Evolutionary conservation across 371 early-diverging fungal genomes (phyloP).

Genomic region (Mucor irregularis): DNA sequence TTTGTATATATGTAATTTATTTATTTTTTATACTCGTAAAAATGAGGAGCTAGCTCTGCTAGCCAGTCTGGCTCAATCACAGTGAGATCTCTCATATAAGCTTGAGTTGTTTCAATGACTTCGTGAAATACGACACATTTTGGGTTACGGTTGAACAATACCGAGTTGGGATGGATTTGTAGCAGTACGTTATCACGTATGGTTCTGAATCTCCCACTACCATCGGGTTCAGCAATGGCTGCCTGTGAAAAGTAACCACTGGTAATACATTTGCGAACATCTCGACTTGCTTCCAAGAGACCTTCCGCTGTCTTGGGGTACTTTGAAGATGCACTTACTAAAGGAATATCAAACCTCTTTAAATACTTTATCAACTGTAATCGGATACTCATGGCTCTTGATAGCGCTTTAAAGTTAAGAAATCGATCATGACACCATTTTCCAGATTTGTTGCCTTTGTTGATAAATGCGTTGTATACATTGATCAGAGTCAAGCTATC

Average conservation of each 20-base stretch:
- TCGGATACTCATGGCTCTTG: constrained; percentile 70
- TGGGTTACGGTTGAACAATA: constrained; percentile 73
- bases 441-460: constrained; percentile 59
- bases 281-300: constrained; percentile 36
- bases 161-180: constrained; percentile 76
- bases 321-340: constrained; percentile 42
- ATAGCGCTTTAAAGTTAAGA: constrained; percentile 73
- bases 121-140: constrained; percentile 83
- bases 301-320: constrained; percentile 28
- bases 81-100: constrained; percentile 74
- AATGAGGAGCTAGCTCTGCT: constrained; percentile 68
- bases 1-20: background rate
- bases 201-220: constrained; percentile 67
- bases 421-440: constrained; percentile 78
- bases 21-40: constrained; percentile 48
- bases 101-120: constrained; percentile 73
- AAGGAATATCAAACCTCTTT: constrained; percentile 51
- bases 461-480: constrained; percentile 77
- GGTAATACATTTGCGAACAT: constrained; percentile 71
- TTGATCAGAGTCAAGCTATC: constrained; percentile 81
- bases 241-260: constrained; percentile 80
- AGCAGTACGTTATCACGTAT: constrained; percentile 61
- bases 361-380: constrained; percentile 70
- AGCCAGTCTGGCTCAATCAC: constrained; percentile 75
- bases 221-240: constrained; percentile 60